Percentiles rank a stretch among this genome's conserved stretches.
Conservation (phyloP, 164 flowering plant species). For the Litsea cubeba region DNA sequence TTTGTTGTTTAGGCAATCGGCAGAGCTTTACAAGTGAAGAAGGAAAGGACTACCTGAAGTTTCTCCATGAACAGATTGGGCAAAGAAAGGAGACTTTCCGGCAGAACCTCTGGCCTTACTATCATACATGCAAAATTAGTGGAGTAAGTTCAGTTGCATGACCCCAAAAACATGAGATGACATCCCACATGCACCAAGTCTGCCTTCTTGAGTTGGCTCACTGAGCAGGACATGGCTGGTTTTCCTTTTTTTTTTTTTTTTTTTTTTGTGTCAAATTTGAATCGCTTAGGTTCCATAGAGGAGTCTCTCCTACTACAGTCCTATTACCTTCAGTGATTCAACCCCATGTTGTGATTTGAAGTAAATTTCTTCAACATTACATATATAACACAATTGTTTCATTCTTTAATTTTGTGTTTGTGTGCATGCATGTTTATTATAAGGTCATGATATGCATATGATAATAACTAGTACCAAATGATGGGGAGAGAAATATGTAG, state of each 20-base stretch:
- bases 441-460: too few relatives aligned
- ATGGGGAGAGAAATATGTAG: too few relatives aligned
- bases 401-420: too few relatives aligned
- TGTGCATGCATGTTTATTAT: too few relatives aligned
- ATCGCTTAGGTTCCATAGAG: not conserved
- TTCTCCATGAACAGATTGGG: constrained; percentile 15
- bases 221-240: not conserved
- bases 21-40: constrained; percentile 1
- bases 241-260: too few relatives aligned
- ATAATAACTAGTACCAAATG: too few relatives aligned
- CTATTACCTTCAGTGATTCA: not conserved
- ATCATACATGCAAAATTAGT: constrained; percentile 24
- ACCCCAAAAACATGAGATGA: not conserved
- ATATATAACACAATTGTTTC: too few relatives aligned
- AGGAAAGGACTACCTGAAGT: constrained; percentile 4
- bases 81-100: constrained; percentile 18
- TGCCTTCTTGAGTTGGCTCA: not conserved
- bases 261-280: not conserved
- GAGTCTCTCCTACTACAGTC: not conserved
- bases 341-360: not conserved
- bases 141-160: constrained; percentile 22
- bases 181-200: not conserved
- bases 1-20: constrained; percentile 17
- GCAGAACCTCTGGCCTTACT: constrained; percentile 24
- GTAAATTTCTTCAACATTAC: not conserved